Evolutionary conservation across 2,329 filamentous ascomycete species (phyloP).

Genomic region (Aspergillus fijiensis): DNA sequence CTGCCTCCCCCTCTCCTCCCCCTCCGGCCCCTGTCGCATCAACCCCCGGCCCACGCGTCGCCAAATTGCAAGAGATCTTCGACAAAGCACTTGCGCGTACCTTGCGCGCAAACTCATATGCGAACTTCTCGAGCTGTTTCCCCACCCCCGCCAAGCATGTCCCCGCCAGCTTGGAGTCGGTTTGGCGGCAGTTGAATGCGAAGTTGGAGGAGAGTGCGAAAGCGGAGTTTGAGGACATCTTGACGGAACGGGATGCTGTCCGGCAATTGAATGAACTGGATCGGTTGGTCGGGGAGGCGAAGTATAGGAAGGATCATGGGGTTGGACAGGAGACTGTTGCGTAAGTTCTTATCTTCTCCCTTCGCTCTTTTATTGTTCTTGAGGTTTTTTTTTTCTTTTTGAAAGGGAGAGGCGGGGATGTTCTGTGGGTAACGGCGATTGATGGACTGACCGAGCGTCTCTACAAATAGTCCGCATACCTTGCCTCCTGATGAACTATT

Average conservation of each 20-base stretch:
- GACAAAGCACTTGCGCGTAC: conserved; percentile 59
- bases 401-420: too few species aligned
- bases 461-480: conserved; percentile 54
- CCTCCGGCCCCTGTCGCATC: conserved; percentile 54
- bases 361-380: background rate
- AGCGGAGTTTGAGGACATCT: conserved; percentile 61
- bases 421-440: background rate
- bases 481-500: conserved; percentile 58
- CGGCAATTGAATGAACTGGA: conserved; percentile 61
- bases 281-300: conserved; percentile 59
- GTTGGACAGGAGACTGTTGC: conserved; percentile 43
- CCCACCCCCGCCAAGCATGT: conserved; percentile 61
- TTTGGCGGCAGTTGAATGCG: conserved; percentile 59
- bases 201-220: conserved; percentile 58
- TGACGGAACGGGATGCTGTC: conserved; percentile 57
- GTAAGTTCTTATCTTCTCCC: conserved; percentile 40
- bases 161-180: conserved; percentile 54
- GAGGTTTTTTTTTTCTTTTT: background rate
- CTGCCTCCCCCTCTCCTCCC: conserved; percentile 51
- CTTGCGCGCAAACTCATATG: conserved; percentile 60
- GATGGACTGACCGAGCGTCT: background rate
- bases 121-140: conserved; percentile 64
- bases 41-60: conserved; percentile 60
- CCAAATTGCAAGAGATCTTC: conserved; percentile 61
- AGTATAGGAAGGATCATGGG: conserved; percentile 49